phyloP scores from a whole-genome alignment of 2,329 filamentous ascomycete genomes.

The Pyrenophora tritici-repentis region DNA sequence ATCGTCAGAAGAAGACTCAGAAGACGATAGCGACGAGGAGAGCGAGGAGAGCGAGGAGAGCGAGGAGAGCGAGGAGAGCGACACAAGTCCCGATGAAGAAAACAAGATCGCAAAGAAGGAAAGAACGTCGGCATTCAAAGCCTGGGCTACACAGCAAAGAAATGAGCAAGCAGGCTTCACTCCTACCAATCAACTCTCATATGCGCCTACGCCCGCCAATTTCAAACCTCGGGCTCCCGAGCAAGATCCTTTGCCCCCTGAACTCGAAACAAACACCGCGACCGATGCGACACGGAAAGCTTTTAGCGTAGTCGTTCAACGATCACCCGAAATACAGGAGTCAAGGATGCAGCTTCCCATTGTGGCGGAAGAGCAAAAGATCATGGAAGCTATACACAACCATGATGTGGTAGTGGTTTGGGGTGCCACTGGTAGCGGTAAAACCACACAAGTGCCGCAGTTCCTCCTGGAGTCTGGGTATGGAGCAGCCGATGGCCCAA shows the following conservation, averaged over 20 bases:
- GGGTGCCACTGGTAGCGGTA: slow-evolving; percentile 94
- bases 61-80: slow-evolving; percentile 37
- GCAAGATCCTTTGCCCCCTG: slow-evolving; percentile 70
- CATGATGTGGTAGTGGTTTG: slow-evolving; percentile 89
- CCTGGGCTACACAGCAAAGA: slow-evolving; percentile 85
- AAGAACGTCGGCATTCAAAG: slow-evolving; percentile 78
- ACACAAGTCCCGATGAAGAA: slow-evolving; percentile 42
- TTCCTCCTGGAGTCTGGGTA: slow-evolving; percentile 95
- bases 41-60: no score
- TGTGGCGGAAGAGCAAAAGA: slow-evolving; percentile 91
- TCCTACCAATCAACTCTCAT: slow-evolving; percentile 51
- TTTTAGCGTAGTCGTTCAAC: slow-evolving; percentile 72
- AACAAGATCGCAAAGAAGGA: slow-evolving; percentile 49
- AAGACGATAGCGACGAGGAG: slow-evolving; percentile 43
- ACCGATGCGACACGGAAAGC: slow-evolving; percentile 69
- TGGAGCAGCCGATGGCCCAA: slow-evolving; percentile 75
- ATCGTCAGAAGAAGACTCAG: slow-evolving; percentile 16
- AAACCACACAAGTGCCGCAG: slow-evolving; percentile 96
- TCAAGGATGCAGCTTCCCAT: slow-evolving; percentile 82
- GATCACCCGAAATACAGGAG: slow-evolving; percentile 75
- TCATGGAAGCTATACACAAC: slow-evolving; percentile 97
- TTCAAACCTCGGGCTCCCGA: slow-evolving; percentile 72
- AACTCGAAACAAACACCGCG: slow-evolving; percentile 63
- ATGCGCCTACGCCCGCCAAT: slow-evolving; percentile 59
- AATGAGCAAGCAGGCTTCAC: slow-evolving; percentile 79